Evolutionary conservation across 202 grass and related monocot genomes (phyloP).

Genomic region (Panicum hallii): DNA sequence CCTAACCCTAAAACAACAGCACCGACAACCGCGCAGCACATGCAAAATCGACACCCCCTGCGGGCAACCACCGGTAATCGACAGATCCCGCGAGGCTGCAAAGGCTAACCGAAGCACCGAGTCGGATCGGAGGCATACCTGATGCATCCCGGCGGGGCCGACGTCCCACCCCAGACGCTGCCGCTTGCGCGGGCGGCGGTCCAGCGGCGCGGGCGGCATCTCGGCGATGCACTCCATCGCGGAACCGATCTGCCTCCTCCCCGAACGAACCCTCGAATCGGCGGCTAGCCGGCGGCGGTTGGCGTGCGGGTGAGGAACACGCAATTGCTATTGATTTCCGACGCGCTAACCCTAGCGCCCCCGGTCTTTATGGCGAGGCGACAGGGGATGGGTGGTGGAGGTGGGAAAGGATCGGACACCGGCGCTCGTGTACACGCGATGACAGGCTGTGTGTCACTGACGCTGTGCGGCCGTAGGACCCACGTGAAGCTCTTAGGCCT

Average conservation of each 20-base stretch:
- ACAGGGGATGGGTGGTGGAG: slow-evolving; percentile 14
- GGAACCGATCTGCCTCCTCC: neutral
- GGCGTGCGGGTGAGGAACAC: neutral
- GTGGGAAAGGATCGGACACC: neutral
- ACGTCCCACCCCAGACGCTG: slow-evolving; percentile 93
- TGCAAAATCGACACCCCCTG: neutral
- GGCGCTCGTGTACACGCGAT: neutral
- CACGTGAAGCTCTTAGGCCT: accelerated
- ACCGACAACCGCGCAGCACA: neutral
- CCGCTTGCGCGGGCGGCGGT: slow-evolving; percentile 88
- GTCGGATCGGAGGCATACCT: slow-evolving; percentile 52
- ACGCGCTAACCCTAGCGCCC: slow-evolving; percentile 34
- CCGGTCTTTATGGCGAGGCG: slow-evolving; percentile 47
- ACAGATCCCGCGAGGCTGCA: neutral
- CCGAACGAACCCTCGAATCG: slow-evolving; percentile 8
- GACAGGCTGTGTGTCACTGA: slow-evolving; percentile 20
- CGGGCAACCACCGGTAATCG: neutral
- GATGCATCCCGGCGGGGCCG: slow-evolving; percentile 67
- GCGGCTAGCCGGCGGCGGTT: neutral
- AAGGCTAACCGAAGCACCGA: neutral
- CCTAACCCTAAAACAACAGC: neutral
- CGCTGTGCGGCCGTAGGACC: accelerated
- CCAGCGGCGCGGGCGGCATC: slow-evolving; percentile 67
- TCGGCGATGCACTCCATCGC: slow-evolving; percentile 89
- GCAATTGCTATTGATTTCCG: slow-evolving; percentile 8